A percentile compares a stretch with the other conserved stretches of the same genome.
Evolutionary conservation across 768 basidiomycete species (phyloP).

Genomic region (Leccinum olivaceopallidum): DNA sequence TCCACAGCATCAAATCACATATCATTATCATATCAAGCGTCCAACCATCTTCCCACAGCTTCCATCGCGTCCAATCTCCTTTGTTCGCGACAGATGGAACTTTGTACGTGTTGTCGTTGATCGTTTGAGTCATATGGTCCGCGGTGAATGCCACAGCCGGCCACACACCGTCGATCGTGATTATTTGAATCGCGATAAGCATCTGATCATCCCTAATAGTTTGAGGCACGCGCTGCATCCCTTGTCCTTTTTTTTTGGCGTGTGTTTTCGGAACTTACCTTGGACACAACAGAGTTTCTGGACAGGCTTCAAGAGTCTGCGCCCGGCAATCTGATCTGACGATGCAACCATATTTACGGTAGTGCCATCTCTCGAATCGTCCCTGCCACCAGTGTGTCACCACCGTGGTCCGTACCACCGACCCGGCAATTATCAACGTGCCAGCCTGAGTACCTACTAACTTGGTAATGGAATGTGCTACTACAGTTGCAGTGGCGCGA

Average conservation of each 20-base stretch:
- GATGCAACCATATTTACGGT: not conserved
- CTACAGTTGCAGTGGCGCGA: not conserved
- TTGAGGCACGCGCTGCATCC: slow-evolving; percentile 24
- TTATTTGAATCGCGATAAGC: not conserved
- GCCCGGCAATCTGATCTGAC: slow-evolving; percentile 19
- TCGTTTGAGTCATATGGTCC: not conserved
- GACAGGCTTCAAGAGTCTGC: slow-evolving; percentile 7
- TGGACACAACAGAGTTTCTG: not conserved
- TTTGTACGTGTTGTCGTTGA: slow-evolving; percentile 25
- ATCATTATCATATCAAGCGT: not conserved
- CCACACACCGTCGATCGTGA: slow-evolving; percentile 31
- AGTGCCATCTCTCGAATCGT: slow-evolving; percentile 3
- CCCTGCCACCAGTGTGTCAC: slow-evolving; percentile 3
- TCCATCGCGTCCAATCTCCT: slow-evolving; percentile 52
- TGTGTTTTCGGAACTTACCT: not conserved
- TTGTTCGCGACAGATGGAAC: slow-evolving; percentile 38
- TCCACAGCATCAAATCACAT: not conserved
- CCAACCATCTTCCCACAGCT: not conserved
- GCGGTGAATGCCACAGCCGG: not conserved
- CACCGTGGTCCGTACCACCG: not conserved
- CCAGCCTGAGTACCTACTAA: not conserved
- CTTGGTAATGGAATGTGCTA: not conserved
- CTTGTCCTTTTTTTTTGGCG: not conserved
- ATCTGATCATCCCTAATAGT: slow-evolving; percentile 11
- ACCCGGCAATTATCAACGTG: not conserved